Evolutionary conservation across 202 grass and related monocot species (phyloP).

Genomic region (Zoysia matrella): DNA sequence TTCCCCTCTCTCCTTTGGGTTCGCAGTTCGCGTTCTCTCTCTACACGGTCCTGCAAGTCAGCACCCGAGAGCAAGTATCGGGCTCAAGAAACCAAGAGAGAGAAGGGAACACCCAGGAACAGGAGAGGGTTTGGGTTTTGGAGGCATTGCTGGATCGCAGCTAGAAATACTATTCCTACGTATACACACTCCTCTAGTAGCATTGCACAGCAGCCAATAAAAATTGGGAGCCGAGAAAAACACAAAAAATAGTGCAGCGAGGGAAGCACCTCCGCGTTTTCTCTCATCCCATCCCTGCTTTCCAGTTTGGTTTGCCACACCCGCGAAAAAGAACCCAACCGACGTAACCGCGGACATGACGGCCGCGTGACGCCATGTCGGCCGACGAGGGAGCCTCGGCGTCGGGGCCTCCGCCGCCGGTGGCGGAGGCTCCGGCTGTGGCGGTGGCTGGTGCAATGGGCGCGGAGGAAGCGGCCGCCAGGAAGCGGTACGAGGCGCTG

Average conservation of each 20-base stretch:
- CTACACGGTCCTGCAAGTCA: not conserved
- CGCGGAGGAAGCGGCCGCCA: slow-evolving; percentile 60
- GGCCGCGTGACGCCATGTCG: slow-evolving; percentile 56
- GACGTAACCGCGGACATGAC: slow-evolving; percentile 55
- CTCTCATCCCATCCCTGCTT: not conserved
- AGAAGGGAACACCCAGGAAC: not conserved
- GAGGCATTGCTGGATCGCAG: not conserved
- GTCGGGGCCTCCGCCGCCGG: slow-evolving; percentile 6
- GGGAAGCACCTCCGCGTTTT: too few relatives aligned
- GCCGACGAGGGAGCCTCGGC: slow-evolving; percentile 36
- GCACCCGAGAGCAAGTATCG: slow-evolving; percentile 33
- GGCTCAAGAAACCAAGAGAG: slow-evolving; percentile 32
- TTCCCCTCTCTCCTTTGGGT: not conserved
- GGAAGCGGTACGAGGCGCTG: slow-evolving; percentile 76
- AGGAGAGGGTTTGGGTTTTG: slow-evolving; percentile 2
- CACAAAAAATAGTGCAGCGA: slow-evolving; percentile 8
- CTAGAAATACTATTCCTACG: not conserved
- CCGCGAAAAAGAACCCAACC: slow-evolving; percentile 42
- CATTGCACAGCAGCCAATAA: slow-evolving; percentile 9
- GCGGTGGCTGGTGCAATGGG: slow-evolving; percentile 22
- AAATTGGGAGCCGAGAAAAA: slow-evolving; percentile 38
- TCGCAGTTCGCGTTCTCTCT: not conserved
- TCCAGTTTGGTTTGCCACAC: not conserved
- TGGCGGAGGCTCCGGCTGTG: not conserved
- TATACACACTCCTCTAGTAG: not conserved